Base-by-base conservation (phyloP, 352 stramenopile species). In the Globisporangium solare region DNA sequence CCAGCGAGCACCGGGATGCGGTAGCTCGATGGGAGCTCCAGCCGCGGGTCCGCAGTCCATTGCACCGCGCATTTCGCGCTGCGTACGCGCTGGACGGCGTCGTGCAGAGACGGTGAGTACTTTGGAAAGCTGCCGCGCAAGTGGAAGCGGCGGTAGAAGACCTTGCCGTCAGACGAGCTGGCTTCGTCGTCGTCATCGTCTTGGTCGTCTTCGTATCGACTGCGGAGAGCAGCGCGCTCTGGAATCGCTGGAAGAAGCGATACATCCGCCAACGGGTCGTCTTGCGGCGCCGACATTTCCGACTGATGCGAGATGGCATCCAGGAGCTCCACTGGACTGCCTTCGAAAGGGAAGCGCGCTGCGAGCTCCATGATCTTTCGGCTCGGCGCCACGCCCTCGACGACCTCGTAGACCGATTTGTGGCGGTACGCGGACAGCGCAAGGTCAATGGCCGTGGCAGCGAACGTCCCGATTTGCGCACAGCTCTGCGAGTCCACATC, bases 331-430 rank as follows among this genome's bases (percentile, higher is more conserved):
- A 31, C 59, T 21, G 76, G 67, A 31, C 81, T 73, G 6, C 60
- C 51, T 0, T 32, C 45, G 27, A 73, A 58, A 14, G 78, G 81
- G 40, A 79, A 79, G 10, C 58, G 69, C 7, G 73, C 74, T 10
- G 66, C 68, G 13, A 93, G 54, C 45, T 86, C 76, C 7, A 78
- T 41, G 6, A 88, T 52, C 51, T 86, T 90, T 70, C 78, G 85
- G 42, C 66, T 83, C 0, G 75, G 66, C 4, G 64, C 20, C 32
- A 86, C 53, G 0, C 77, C 74, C 40, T 84, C 74, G 17, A 82
- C 8, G 15, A 89, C 49, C n/a, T 66, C 68, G 51, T 77, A 78
- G 14, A 64, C 64, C 7, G 74, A 70, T 31, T 17, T 57, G 5
- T 56, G 46, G 18, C 64, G 66, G 35, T 84, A 71, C 6, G 66